Percentiles rank a stretch among this genome's conserved stretches.
Conservation (phyloP, 495 filamentous ascomycete species). For the Podospora pseudoanserina region DNA sequence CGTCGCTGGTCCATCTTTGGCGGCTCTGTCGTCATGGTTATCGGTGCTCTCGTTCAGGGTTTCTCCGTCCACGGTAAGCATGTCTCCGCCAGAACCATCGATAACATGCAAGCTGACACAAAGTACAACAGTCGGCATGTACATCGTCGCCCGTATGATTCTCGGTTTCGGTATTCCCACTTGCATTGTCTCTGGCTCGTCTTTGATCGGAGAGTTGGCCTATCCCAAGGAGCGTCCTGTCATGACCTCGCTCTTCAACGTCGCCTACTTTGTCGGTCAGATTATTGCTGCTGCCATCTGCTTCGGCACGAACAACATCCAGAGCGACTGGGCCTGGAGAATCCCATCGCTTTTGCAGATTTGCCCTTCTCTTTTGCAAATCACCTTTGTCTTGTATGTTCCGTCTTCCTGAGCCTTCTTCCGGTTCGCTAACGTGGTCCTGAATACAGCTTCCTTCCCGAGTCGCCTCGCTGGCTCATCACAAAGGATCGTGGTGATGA, state of each 20-base stretch:
- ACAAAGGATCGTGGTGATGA: slow-evolving; percentile 57
- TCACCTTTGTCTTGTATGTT: slow-evolving; percentile 43
- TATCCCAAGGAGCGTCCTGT: slow-evolving; percentile 65
- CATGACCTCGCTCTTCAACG: slow-evolving; percentile 67
- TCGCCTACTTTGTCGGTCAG: slow-evolving; percentile 59
- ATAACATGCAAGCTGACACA: neutral
- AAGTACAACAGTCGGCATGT: slow-evolving; percentile 49
- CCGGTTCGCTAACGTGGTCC: neutral
- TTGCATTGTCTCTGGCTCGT: slow-evolving; percentile 61
- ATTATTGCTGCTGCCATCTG: slow-evolving; percentile 59
- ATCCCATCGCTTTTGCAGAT: slow-evolving; percentile 61
- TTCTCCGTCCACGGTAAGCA: slow-evolving; percentile 40
- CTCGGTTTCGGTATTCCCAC: slow-evolving; percentile 64
- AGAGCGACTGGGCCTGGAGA: slow-evolving; percentile 59
- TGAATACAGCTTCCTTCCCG: slow-evolving; percentile 44
- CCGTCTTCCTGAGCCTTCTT: neutral
- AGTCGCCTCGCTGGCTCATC: slow-evolving; percentile 59
- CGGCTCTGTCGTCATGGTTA: slow-evolving; percentile 55
- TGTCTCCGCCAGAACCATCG: neutral
- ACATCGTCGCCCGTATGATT: slow-evolving; percentile 60
- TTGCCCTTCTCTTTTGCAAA: slow-evolving; percentile 55
- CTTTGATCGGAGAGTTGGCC: slow-evolving; percentile 61
- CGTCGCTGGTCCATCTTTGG: slow-evolving; percentile 54
- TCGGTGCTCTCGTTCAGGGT: slow-evolving; percentile 53
- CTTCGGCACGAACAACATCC: slow-evolving; percentile 56